phyloP scores from a whole-genome alignment of 116 monocot genomes.

The Thalassia testudinum region DNA sequence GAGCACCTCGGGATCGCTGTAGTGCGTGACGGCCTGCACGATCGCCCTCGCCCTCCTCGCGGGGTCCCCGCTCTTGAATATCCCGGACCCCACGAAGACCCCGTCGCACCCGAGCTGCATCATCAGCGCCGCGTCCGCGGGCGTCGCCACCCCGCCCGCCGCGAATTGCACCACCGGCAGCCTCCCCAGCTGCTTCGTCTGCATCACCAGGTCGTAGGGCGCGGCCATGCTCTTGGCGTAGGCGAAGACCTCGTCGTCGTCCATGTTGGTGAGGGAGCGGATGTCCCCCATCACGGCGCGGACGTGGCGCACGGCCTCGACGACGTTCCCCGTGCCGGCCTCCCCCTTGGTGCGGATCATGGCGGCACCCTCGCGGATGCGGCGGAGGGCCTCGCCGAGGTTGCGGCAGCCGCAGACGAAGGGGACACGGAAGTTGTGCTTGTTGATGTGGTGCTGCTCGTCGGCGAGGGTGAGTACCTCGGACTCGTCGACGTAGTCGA shows the following conservation, averaged over 20 bases:
- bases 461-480: slow-evolving; percentile 21
- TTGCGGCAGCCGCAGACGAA: slow-evolving; percentile 20
- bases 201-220: slow-evolving; percentile 18
- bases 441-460: slow-evolving; percentile 21
- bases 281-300: slow-evolving; percentile 15
- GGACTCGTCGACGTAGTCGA: slow-evolving; percentile 22
- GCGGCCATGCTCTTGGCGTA: slow-evolving; percentile 18
- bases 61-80: slow-evolving; percentile 21
- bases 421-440: slow-evolving; percentile 22
- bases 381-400: slow-evolving; percentile 23
- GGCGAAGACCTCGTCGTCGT: slow-evolving; percentile 21
- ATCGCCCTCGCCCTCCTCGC: slow-evolving; percentile 16
- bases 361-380: slow-evolving; percentile 17
- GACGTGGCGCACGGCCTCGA: slow-evolving; percentile 23
- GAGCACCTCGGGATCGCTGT: slow-evolving; percentile 15
- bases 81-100: slow-evolving; percentile 20
- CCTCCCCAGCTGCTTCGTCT: slow-evolving; percentile 19
- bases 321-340: slow-evolving; percentile 16
- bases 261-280: slow-evolving; percentile 19
- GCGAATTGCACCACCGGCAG: slow-evolving; percentile 22
- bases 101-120: slow-evolving; percentile 24
- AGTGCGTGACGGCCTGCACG: slow-evolving; percentile 23
- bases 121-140: slow-evolving; percentile 20
- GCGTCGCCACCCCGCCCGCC: slow-evolving; percentile 18
- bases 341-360: slow-evolving; percentile 23